A percentile compares a stretch with the other conserved stretches of the same genome.
Conservation (phyloP, 306 rosid species). For the Prunus mira region DNA sequence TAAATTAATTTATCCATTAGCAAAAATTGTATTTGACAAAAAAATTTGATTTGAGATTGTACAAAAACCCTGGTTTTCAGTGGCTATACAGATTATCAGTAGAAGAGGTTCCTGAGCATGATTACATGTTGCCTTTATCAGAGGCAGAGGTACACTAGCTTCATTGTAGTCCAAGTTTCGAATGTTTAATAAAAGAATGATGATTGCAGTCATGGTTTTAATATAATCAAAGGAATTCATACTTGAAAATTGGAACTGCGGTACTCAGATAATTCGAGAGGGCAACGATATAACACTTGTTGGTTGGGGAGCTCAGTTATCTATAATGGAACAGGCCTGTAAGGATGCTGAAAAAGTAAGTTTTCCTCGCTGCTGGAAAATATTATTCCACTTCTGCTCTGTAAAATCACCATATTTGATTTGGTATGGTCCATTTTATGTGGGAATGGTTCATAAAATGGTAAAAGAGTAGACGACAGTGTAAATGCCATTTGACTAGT, state of each 20-base stretch:
- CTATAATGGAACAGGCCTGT: slow-evolving; percentile 92
- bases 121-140: slow-evolving; percentile 84
- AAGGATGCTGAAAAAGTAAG: slow-evolving; percentile 80
- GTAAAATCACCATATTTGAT: neutral
- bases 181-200: neutral
- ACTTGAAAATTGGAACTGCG: slow-evolving; percentile 11
- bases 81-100: slow-evolving; percentile 96
- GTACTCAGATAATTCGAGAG: slow-evolving; percentile 63
- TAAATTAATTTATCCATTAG: slow-evolving; percentile 13
- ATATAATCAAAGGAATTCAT: neutral
- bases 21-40: neutral
- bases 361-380: slow-evolving; percentile 14
- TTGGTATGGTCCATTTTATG: neutral
- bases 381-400: neutral
- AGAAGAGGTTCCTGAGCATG: slow-evolving; percentile 91
- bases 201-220: neutral
- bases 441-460: neutral
- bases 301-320: slow-evolving; percentile 98
- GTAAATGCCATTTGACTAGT: slow-evolving; percentile 5
- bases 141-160: slow-evolving; percentile 73
- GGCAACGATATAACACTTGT: slow-evolving; percentile 90
- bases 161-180: neutral
- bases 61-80: slow-evolving; percentile 41
- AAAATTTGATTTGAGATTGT: slow-evolving; percentile 11
- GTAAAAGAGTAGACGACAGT: neutral